Evolutionary conservation across 1,284 basidiomycete genomes (phyloP), one percentile per base, ranked within the genome.

Genomic region (Rhodotorula sp.): DNA sequence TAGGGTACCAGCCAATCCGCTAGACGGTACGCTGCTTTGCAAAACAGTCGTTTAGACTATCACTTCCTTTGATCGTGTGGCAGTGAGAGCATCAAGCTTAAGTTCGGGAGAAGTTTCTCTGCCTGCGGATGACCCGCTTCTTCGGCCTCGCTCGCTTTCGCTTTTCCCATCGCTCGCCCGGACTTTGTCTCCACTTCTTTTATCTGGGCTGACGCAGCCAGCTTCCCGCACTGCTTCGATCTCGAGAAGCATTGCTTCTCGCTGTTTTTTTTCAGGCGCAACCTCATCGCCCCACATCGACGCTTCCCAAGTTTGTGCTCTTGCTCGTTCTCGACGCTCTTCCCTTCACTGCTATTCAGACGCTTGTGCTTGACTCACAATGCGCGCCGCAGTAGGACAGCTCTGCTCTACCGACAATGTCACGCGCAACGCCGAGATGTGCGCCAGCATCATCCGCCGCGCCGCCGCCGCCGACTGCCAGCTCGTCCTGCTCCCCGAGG

Each of bases 401-500:
- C 68, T 79, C 33, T 76, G 74, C 71, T 78, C 77, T 44, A 72
- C 68, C 49, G 59, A 57, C 68, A 79, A 81, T 70, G 78, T 80
- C 22, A 62, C 68, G 12, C 73, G 78, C 70, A 83, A 83, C 73
- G 72, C 81, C 49, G 57, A 60, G 8, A 71, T 80, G 14, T 81
- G 79, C 17, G 55, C 62, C 29, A 73, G 73, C n/a, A 77, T 84
- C n/a, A 78, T 85, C 49, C 73, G 78, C 10, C 70, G 79, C 15
- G 83, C 83, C 0, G 81, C 80, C 0, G 59, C 62, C 4, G 80
- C 79, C 0, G 82, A 82, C 2, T 83, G 83, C 4, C 79, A 79
- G 65, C 80, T 83, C 20, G 75, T 83, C 64, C 83, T 82, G 69
- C 77, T 85, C 8, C 83, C 84, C 26, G 84, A 85, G 78, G 82